Evolutionary conservation across 805 yeast genomes (phyloP), one percentile per base, ranked within the genome.

Genomic region (Cyberlindnera euphorbiiphila): DNA sequence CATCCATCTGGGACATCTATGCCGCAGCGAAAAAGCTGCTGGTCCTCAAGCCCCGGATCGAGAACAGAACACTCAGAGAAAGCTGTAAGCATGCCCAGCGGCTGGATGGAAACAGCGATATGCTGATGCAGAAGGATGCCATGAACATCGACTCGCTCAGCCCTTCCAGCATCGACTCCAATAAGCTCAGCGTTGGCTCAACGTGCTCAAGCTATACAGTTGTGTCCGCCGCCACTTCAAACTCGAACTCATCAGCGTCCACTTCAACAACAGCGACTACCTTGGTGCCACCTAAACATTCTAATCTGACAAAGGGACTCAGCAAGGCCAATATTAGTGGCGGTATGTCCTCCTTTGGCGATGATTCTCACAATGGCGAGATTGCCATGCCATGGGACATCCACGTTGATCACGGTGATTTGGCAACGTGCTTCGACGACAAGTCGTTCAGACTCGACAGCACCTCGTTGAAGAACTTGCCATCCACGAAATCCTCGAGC

Each of bases 381-480:
- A 61, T 62, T 35, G 65, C 64, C 11, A 64, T 60, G 40, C 47
- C 60, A 13, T 65, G 69, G 69, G 61, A 61, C 39, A 60, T 63
- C 34, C 61, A 61, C 36, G 56, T 62, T 6, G 67, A 63, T n/a
- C n/a, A n/a, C n/a, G n/a, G n/a, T n/a, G n/a, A n/a, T n/a, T n/a
- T n/a, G n/a, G n/a, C n/a, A n/a, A n/a, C n/a, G n/a, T n/a, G 33
- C 22, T 14, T 43, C 4, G 34, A 45, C 29, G 42, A 43, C 20
- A 49, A 42, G 34, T 24, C 45, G 2, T 42, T 44, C 21, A 50
- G 39, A 18, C 27, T 42, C 9, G 48, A 49, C 22, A 35, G 16
- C 22, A 20, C 35, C n/a, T 32, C 43, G 3, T 34, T 40, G 29
- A 32, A 36, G 34, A 36, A 32, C 21, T 35, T 37, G 28, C n/a